Evolutionary conservation across 305 asterid species (phyloP).

Genomic region (Andrographis paniculata): DNA sequence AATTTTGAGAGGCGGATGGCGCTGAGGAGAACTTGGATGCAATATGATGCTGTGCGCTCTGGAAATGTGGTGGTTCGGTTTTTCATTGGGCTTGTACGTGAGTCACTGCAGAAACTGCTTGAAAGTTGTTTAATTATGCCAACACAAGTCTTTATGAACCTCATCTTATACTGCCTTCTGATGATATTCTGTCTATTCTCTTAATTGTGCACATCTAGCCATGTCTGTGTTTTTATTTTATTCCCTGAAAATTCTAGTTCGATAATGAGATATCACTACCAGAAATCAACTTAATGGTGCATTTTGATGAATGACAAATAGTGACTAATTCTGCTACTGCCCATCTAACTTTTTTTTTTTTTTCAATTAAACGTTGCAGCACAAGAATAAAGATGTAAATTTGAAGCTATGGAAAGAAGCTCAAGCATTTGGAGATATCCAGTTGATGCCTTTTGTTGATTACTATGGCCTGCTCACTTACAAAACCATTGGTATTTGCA

Average conservation of each 20-base stretch:
- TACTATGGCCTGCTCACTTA: conserved; percentile 74
- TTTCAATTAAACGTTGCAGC: conserved; percentile 38
- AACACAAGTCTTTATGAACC: too few species aligned
- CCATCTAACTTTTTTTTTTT: conserved; percentile 1
- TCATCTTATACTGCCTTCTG: too few species aligned
- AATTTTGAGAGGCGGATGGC: conserved; percentile 94
- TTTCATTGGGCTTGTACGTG: conserved; percentile 93
- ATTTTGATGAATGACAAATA: too few species aligned
- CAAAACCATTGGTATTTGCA: conserved; percentile 84
- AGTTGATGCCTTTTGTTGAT: conserved; percentile 92
- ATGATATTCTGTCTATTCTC: conserved; percentile 5
- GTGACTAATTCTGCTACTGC: neutral
- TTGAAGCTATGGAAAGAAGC: conserved; percentile 84
- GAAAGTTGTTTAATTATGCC: conserved; percentile 8
- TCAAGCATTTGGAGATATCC: conserved; percentile 67
- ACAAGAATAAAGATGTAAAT: conserved; percentile 78
- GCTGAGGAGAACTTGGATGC: conserved; percentile 92
- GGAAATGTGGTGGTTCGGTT: conserved; percentile 88
- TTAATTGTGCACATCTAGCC: neutral
- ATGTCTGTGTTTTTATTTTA: too few species aligned
- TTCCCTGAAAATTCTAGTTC: too few species aligned
- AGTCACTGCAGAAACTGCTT: conserved; percentile 16
- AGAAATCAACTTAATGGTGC: too few species aligned
- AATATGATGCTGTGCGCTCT: conserved; percentile 58
- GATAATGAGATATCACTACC: too few species aligned